Evolutionary conservation across 139 green algal genomes (phyloP).

Genomic region (Volvox reticuliferus): DNA sequence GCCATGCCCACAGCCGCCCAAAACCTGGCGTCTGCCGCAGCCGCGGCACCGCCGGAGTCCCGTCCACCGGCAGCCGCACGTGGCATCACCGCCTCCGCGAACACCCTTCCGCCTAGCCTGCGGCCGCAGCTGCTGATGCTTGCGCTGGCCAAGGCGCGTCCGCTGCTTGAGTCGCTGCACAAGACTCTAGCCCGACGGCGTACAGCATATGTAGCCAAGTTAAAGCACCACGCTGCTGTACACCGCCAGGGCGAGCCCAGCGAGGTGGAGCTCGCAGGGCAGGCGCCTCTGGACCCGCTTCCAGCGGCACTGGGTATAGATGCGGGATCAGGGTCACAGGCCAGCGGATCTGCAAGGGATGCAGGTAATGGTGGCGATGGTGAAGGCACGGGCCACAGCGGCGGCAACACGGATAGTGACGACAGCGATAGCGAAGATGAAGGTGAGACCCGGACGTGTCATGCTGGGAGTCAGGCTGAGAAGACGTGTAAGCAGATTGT

Average conservation of each 20-base stretch:
- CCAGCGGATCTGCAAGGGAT: background rate
- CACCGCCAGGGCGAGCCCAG: background rate
- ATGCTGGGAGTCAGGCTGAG: background rate
- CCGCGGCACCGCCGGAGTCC: background rate
- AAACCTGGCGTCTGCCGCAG: background rate
- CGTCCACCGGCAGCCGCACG: background rate
- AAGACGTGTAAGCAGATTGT: too few species aligned
- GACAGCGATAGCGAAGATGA: background rate
- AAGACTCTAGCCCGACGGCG: background rate
- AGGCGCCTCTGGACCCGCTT: constrained; percentile 35
- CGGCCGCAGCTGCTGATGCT: constrained; percentile 39
- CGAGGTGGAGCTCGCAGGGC: background rate
- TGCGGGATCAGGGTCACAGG: background rate
- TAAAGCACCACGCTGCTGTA: constrained; percentile 15
- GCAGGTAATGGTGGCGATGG: background rate
- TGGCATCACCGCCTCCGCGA: background rate
- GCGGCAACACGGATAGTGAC: background rate
- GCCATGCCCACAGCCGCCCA: background rate
- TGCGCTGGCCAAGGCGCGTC: background rate
- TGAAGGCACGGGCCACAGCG: background rate
- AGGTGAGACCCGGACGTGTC: background rate
- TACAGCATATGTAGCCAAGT: background rate
- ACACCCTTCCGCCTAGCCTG: background rate
- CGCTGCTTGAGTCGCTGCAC: constrained; percentile 15
- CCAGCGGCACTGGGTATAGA: background rate